Conservation (phyloP, 2,329 filamentous ascomycete genomes). For the Cladobotryum mycophilum region DNA sequence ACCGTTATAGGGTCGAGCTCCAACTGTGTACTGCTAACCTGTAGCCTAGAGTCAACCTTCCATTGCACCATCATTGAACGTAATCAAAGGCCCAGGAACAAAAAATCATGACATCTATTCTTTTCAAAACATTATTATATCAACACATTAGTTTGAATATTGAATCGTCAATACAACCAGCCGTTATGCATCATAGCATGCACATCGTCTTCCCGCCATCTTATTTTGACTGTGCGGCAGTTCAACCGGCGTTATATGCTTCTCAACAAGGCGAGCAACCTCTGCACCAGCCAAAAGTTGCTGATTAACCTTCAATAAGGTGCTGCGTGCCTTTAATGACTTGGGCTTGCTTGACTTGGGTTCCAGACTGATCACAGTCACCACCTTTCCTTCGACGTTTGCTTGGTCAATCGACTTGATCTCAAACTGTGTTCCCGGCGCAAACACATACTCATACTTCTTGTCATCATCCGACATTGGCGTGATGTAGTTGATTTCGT, state of each 20-base stretch:
- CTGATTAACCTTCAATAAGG: not conserved
- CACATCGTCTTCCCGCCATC: not conserved
- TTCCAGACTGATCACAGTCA: slow-evolving; percentile 1
- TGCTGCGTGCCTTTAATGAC: not conserved
- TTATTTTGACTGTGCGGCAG: not conserved
- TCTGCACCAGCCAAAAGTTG: not conserved
- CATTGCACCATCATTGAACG: too few relatives aligned
- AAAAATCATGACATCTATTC: too few relatives aligned
- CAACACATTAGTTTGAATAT: not conserved
- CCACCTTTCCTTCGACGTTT: not conserved
- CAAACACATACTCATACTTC: slow-evolving; percentile 7
- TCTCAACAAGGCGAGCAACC: not conserved
- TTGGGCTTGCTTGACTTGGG: not conserved
- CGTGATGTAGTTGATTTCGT: slow-evolving; percentile 2
- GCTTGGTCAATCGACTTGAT: not conserved
- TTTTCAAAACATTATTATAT: too few relatives aligned
- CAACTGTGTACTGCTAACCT: too few relatives aligned
- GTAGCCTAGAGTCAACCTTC: too few relatives aligned
- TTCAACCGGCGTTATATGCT: not conserved
- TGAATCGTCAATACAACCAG: not conserved
- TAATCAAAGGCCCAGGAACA: too few relatives aligned
- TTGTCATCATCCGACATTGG: slow-evolving; percentile 7
- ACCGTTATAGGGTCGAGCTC: too few relatives aligned
- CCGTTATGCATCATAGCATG: not conserved
- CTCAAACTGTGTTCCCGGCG: slow-evolving; percentile 5